phyloP scores from a whole-genome alignment of 2,329 filamentous ascomycete genomes.

The Cladosporium sp. region DNA sequence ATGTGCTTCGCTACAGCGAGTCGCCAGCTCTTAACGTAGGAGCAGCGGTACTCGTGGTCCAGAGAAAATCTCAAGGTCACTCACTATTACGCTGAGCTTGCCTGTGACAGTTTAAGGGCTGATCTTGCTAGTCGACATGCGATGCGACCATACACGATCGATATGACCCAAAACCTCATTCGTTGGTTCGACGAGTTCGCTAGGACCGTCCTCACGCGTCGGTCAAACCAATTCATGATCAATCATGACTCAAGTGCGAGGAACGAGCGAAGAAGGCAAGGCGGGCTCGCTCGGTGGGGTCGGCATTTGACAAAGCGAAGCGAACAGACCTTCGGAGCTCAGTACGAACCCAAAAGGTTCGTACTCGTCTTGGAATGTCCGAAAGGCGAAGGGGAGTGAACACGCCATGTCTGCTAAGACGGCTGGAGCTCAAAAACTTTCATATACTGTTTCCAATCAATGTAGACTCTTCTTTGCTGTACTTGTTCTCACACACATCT shows the following conservation, averaged over 20 bases:
- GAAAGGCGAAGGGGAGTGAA: not conserved
- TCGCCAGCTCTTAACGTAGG: not conserved
- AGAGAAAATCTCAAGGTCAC: not conserved
- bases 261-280: not conserved
- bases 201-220: not conserved
- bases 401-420: not conserved
- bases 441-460: not conserved
- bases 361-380: constrained; percentile 4
- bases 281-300: not conserved
- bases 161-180: not conserved
- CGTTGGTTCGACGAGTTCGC: too few species aligned
- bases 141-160: not conserved
- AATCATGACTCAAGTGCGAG: not conserved
- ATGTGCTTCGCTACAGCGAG: not conserved
- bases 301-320: not conserved
- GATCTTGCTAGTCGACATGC: not conserved
- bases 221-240: not conserved
- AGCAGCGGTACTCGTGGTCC: not conserved
- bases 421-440: not conserved
- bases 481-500: not conserved
- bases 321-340: not conserved
- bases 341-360: constrained; percentile 10
- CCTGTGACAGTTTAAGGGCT: not conserved
- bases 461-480: not conserved
- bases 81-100: not conserved